These are phyloP conservation scores for Thermoascus crustaceus DNA, from an alignment of 2,329 filamentous ascomycete species.

Conservation along the genomic window DNA sequence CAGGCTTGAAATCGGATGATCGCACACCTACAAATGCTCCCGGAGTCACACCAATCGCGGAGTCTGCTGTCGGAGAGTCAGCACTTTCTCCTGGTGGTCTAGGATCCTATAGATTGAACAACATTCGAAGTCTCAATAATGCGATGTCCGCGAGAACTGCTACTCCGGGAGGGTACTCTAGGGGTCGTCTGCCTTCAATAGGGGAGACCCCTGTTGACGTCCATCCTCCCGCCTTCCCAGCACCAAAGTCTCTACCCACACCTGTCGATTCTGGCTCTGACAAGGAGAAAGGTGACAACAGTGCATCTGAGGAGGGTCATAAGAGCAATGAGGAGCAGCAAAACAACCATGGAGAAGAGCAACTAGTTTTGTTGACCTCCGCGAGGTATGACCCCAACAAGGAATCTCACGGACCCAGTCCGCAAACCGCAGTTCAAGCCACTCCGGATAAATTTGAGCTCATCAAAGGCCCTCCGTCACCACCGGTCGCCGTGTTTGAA, in stretches of 20 bases:
- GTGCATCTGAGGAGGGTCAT: constrained; percentile 15
- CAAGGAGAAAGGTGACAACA: constrained; percentile 33
- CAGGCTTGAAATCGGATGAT: constrained; percentile 45
- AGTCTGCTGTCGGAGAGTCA: constrained; percentile 57
- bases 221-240: constrained; percentile 33
- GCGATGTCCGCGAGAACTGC: constrained; percentile 59
- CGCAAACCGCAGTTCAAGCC: constrained; percentile 59
- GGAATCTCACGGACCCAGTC: constrained; percentile 35
- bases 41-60: constrained; percentile 80
- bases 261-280: constrained; percentile 42
- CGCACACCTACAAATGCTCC: constrained; percentile 66
- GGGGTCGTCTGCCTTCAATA: constrained; percentile 67
- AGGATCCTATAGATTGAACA: constrained; percentile 48
- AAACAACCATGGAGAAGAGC: constrained; percentile 25
- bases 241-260: constrained; percentile 34
- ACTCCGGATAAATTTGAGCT: constrained; percentile 54
- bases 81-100: constrained; percentile 59
- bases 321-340: constrained; percentile 19
- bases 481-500: constrained; percentile 55
- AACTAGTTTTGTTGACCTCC: constrained; percentile 35
- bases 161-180: constrained; percentile 52
- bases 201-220: constrained; percentile 57
- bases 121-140: constrained; percentile 61
- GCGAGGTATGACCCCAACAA: constrained; percentile 37
- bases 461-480: constrained; percentile 58